A percentile compares a stretch with the other conserved stretches of the same genome.
Conservation (phyloP, 139 green algal genomes). For the Axilococcus clingmanii region DNA sequence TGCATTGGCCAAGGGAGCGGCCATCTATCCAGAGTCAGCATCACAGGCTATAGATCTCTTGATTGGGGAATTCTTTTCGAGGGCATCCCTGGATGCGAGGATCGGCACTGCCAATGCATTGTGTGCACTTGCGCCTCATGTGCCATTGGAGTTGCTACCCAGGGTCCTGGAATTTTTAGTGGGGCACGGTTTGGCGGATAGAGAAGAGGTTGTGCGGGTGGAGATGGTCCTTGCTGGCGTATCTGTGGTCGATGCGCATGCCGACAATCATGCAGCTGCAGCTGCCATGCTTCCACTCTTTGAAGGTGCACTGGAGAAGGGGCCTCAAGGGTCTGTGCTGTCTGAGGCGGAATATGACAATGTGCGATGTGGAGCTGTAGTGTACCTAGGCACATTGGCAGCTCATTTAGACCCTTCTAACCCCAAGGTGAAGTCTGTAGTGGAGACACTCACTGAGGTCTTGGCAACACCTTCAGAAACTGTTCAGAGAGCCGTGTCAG, state of each 20-base stretch:
- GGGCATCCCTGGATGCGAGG: slow-evolving; percentile 13
- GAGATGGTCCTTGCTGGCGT: slow-evolving; percentile 63
- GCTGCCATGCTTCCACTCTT: slow-evolving; percentile 78
- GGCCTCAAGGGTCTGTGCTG: slow-evolving; percentile 5
- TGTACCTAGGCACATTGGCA: slow-evolving; percentile 87
- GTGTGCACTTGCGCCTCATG: slow-evolving; percentile 25
- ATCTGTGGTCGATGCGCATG: slow-evolving; percentile 63
- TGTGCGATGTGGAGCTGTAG: slow-evolving; percentile 79
- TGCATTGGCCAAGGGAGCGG: slow-evolving; percentile 2
- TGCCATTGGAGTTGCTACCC: slow-evolving; percentile 45
- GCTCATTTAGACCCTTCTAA: slow-evolving; percentile 56
- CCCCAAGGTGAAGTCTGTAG: slow-evolving; percentile 50
- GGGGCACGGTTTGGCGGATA: slow-evolving; percentile 60
- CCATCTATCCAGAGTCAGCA: background rate
- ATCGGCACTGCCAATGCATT: slow-evolving; percentile 59
- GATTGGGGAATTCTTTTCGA: slow-evolving; percentile 28
- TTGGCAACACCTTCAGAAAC: slow-evolving; percentile 80
- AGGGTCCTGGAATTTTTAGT: slow-evolving; percentile 77
- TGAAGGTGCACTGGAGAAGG: slow-evolving; percentile 66
- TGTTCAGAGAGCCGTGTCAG: slow-evolving; percentile 80
- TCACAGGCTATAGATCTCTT: background rate
- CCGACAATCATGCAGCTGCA: slow-evolving; percentile 14
- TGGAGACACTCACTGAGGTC: slow-evolving; percentile 61
- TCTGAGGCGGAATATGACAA: slow-evolving; percentile 67
- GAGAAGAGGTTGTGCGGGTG: slow-evolving; percentile 39